Conservation (phyloP, 2,329 filamentous ascomycete genomes). For the Aspergillus awamori region DNA sequence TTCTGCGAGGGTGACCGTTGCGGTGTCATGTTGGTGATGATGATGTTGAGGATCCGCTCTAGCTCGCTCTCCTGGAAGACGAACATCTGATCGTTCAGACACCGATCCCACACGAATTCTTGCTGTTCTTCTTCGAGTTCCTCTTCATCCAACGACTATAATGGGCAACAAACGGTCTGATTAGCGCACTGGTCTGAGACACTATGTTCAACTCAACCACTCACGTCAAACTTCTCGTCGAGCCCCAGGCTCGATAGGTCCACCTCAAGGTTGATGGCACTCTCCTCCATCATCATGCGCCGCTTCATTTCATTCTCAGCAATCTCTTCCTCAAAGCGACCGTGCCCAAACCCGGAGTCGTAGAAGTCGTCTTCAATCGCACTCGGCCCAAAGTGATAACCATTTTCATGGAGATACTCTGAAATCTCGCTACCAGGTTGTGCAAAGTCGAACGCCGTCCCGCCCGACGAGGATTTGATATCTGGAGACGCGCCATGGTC, state of each 20-base stretch:
- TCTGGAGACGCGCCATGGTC: constrained; percentile 95
- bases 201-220: constrained; percentile 28
- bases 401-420: constrained; percentile 90
- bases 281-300: constrained; percentile 97
- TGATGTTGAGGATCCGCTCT: constrained; percentile 86
- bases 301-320: constrained; percentile 94
- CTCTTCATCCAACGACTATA: constrained; percentile 70
- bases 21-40: constrained; percentile 97
- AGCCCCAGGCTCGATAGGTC: constrained; percentile 94
- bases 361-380: constrained; percentile 79
- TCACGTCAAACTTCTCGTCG: constrained; percentile 90
- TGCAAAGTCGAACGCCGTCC: constrained; percentile 94
- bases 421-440: constrained; percentile 95
- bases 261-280: constrained; percentile 92
- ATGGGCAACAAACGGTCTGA: background rate
- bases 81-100: constrained; percentile 98
- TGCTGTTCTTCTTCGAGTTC: constrained; percentile 87
- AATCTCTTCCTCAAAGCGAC: constrained; percentile 95
- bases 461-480: constrained; percentile 88
- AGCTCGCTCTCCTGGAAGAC: constrained; percentile 96
- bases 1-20: constrained; percentile 96
- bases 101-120: constrained; percentile 94
- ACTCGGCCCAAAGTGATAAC: constrained; percentile 65
- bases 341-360: constrained; percentile 85
- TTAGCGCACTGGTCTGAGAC: background rate